These are phyloP conservation scores for Eleusine coracana DNA, from an alignment of 176 grass and related monocot genomes.

Conservation along the genomic window DNA sequence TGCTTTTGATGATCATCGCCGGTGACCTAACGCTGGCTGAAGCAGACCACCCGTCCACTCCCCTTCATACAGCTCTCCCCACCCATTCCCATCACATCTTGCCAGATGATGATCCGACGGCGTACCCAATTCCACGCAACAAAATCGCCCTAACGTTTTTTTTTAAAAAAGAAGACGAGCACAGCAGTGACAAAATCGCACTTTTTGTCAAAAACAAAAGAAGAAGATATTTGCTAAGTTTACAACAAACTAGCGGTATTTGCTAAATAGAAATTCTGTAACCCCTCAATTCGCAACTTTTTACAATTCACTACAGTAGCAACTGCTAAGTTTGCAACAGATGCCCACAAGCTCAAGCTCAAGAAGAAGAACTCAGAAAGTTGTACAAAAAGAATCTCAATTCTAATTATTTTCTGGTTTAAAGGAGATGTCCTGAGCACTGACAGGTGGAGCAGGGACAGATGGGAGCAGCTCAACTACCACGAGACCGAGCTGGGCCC, in stretches of 20 bases:
- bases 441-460: constrained; percentile 34
- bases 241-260: too few species aligned
- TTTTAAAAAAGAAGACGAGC: not conserved
- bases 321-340: not conserved
- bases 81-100: not conserved
- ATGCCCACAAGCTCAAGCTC: not conserved
- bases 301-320: not conserved
- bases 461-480: constrained; percentile 44
- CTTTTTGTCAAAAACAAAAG: too few species aligned
- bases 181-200: not conserved
- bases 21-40: constrained; percentile 44
- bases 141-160: not conserved
- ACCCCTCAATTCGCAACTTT: not conserved
- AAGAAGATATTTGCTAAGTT: too few species aligned
- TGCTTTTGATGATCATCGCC: constrained; percentile 25
- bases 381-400: constrained; percentile 41
- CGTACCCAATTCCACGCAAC: not conserved
- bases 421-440: constrained; percentile 25
- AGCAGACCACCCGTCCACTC: constrained; percentile 35
- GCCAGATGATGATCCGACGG: not conserved
- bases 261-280: not conserved
- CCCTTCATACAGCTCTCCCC: not conserved
- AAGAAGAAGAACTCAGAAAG: constrained; percentile 22
- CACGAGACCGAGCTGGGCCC: not conserved
- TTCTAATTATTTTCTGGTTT: constrained; percentile 49